phyloP scores from a whole-genome alignment of 2,329 filamentous ascomycete genomes.

The Ophiocordyceps camponoti-floridani region DNA sequence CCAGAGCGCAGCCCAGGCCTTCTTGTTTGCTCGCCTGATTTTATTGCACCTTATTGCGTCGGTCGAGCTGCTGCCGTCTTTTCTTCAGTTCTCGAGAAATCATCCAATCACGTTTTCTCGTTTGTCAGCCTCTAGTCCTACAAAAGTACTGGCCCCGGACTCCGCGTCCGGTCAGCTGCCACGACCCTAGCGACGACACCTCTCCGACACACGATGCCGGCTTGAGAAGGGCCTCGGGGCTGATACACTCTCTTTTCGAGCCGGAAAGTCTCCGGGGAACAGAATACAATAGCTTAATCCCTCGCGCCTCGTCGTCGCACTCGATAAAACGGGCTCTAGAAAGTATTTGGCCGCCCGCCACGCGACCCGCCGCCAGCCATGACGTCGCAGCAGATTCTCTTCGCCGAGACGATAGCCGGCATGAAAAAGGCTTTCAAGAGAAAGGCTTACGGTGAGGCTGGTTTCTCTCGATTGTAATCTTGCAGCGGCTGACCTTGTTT shows the following conservation, averaged over 20 bases:
- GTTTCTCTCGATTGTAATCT: conserved; percentile 1
- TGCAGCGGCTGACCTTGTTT: conserved; percentile 6
- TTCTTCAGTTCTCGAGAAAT: too few relatives aligned
- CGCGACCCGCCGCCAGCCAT: conserved; percentile 10
- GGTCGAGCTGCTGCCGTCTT: too few relatives aligned
- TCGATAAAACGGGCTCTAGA: neutral
- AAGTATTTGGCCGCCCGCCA: neutral
- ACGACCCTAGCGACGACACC: too few relatives aligned
- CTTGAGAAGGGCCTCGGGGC: too few relatives aligned
- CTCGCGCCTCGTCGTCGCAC: neutral
- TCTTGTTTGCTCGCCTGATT: too few relatives aligned
- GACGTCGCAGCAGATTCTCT: conserved; percentile 39
- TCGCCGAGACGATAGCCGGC: conserved; percentile 47
- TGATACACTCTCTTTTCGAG: neutral
- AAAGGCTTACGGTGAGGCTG: conserved; percentile 33
- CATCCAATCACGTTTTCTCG: too few relatives aligned
- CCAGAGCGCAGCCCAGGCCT: neutral
- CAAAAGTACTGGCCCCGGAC: too few relatives aligned
- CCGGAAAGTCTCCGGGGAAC: neutral
- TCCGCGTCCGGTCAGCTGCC: too few relatives aligned
- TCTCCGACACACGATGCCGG: too few relatives aligned
- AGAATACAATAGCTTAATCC: neutral
- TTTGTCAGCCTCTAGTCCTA: too few relatives aligned
- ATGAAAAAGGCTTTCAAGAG: conserved; percentile 52
- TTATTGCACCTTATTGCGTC: too few relatives aligned